phyloP scores from a whole-genome alignment of 106 monocot genomes.

The Dendrobium chrysotoxum region DNA sequence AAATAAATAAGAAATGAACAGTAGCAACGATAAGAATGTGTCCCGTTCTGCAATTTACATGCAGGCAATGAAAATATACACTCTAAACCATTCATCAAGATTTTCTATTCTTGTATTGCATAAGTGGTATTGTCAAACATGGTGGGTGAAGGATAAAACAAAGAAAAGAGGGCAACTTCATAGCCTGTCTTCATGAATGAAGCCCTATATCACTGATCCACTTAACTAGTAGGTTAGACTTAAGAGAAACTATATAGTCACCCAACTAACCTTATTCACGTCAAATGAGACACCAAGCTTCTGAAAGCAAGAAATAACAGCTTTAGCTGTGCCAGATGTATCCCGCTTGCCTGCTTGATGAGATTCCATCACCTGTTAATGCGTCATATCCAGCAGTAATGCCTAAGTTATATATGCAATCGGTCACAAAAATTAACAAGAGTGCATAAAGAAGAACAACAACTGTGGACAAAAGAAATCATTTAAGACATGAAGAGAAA shows the following conservation, averaged over 20 bases:
- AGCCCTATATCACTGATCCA: neutral
- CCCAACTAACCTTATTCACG: constrained; percentile 38
- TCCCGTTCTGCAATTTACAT: too few relatives aligned
- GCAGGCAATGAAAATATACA: too few relatives aligned
- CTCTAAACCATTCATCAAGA: neutral
- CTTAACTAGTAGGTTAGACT: neutral
- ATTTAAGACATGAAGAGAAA: neutral
- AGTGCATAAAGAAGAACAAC: neutral
- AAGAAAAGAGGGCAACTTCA: too few relatives aligned
- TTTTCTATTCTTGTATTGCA: too few relatives aligned
- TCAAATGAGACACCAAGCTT: constrained; percentile 82
- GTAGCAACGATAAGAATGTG: too few relatives aligned
- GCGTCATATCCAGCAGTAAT: neutral
- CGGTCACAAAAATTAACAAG: neutral
- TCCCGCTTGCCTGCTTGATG: constrained; percentile 89
- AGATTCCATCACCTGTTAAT: constrained; percentile 77
- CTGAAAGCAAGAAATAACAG: constrained; percentile 75
- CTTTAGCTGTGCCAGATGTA: constrained; percentile 85
- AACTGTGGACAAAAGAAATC: neutral
- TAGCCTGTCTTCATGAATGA: neutral
- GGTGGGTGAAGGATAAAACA: too few relatives aligned
- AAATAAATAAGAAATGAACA: neutral
- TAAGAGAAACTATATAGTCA: neutral
- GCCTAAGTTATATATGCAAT: neutral
- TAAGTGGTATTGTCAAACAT: too few relatives aligned